Percentiles rank a stretch among this genome's conserved stretches.
phyloP scores from a whole-genome alignment of 208 protist species.

The Trypanosoma conorhini region DNA sequence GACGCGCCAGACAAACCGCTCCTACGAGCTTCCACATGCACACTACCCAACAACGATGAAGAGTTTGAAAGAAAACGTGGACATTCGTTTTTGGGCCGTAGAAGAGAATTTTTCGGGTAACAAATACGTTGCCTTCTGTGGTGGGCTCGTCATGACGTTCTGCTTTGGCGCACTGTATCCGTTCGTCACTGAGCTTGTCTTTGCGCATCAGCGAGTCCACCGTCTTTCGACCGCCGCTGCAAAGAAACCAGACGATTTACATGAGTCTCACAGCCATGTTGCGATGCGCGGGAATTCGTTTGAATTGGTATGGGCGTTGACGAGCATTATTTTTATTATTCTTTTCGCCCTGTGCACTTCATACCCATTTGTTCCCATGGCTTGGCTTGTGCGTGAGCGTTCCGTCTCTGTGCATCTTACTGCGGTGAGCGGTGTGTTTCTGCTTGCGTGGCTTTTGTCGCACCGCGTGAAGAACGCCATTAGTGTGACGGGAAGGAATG shows the following conservation, averaged over 20 bases:
- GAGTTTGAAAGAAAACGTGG: conserved; percentile 36
- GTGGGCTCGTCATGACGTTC: conserved; percentile 61
- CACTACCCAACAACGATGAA: conserved; percentile 50
- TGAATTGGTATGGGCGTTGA: conserved; percentile 34
- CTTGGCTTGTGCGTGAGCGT: conserved; percentile 62
- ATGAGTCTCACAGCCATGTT: conserved; percentile 24
- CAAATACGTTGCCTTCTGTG: conserved; percentile 54
- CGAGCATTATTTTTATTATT: conserved; percentile 19
- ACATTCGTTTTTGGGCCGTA: conserved; percentile 49
- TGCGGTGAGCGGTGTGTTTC: conserved; percentile 27
- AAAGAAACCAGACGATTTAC: conserved; percentile 24
- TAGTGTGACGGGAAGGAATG: not conserved
- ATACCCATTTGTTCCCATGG: conserved; percentile 81
- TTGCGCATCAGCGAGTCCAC: conserved; percentile 45
- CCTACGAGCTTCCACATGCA: conserved; percentile 45
- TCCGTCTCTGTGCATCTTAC: conserved; percentile 41
- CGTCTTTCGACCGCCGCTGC: conserved; percentile 27
- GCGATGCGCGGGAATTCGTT: conserved; percentile 47
- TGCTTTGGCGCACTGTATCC: conserved; percentile 62
- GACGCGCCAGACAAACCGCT: conserved; percentile 76
- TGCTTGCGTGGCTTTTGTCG: conserved; percentile 22
- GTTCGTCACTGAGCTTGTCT: conserved; percentile 61
- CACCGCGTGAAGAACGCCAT: conserved; percentile 33
- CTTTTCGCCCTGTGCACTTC: conserved; percentile 65
- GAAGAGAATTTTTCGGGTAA: conserved; percentile 62